A percentile compares a stretch with the other conserved stretches of the same genome.
phyloP scores from a whole-genome alignment of 129 eudicot genomes.

The Arctium minus region DNA sequence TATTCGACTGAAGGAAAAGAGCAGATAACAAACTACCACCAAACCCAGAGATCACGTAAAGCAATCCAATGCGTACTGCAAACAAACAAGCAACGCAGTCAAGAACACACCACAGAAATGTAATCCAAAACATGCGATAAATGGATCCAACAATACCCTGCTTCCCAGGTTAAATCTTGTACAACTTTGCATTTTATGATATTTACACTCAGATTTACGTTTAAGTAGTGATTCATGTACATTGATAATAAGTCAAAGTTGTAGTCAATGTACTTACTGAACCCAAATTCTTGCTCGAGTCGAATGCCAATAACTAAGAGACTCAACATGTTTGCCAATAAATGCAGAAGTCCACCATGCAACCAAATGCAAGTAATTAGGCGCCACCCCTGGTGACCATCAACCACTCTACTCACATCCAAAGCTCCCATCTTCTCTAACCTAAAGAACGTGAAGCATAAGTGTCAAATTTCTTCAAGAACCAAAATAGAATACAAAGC shows the following conservation, averaged over 20 bases:
- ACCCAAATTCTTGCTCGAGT: conserved; percentile 92
- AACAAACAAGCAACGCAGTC: conserved; percentile 4
- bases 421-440: conserved; percentile 91
- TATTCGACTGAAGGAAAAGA: conserved; percentile 69
- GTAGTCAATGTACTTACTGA: conserved; percentile 47
- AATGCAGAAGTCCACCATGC: conserved; percentile 90
- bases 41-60: conserved; percentile 73
- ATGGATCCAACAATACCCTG: no score
- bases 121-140: background rate
- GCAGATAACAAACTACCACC: conserved; percentile 93
- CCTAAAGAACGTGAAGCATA: conserved; percentile 26
- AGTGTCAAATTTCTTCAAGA: background rate
- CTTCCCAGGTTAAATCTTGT: background rate
- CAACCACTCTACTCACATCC: conserved; percentile 69
- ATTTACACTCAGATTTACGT: background rate
- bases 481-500: no score
- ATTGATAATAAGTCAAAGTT: background rate
- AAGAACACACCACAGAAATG: background rate
- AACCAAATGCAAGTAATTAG: conserved; percentile 87
- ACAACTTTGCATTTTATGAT: background rate
- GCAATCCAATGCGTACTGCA: conserved; percentile 77
- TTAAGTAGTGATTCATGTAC: background rate
- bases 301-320: conserved; percentile 85
- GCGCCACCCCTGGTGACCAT: conserved; percentile 81
- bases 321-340: conserved; percentile 89